Conservation (phyloP, 305 asterid species). For the Caryopteris hybrid region DNA sequence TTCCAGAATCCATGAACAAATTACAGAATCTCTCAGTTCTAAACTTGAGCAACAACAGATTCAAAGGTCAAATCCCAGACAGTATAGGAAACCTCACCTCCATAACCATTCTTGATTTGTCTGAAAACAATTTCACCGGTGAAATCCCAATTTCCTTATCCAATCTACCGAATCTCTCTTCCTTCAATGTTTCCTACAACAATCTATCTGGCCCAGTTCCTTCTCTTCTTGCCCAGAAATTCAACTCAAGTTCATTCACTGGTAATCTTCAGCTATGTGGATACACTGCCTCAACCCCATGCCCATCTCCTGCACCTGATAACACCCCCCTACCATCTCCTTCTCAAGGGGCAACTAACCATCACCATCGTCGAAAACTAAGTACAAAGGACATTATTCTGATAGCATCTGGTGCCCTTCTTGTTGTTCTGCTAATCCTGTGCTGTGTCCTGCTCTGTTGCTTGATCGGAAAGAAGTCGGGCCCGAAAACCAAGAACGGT, state of each 20-base stretch:
- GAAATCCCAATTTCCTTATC: slow-evolving; percentile 55
- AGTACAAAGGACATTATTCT: slow-evolving; percentile 80
- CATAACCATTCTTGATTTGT: slow-evolving; percentile 48
- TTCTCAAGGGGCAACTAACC: slow-evolving; percentile 17
- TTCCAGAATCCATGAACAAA: slow-evolving; percentile 38
- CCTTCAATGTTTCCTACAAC: slow-evolving; percentile 70
- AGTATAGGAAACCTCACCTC: slow-evolving; percentile 46
- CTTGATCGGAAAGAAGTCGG: slow-evolving; percentile 56
- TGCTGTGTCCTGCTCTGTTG: slow-evolving; percentile 33
- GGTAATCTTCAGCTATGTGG: slow-evolving; percentile 85
- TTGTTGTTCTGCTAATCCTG: slow-evolving; percentile 11
- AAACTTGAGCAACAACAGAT: slow-evolving; percentile 44
- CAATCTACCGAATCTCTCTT: slow-evolving; percentile 39
- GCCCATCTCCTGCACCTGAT: slow-evolving; percentile 46
- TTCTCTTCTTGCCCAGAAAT: slow-evolving; percentile 42
- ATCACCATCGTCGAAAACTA: slow-evolving; percentile 34
- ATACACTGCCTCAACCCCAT: slow-evolving; percentile 42
- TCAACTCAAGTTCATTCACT: slow-evolving; percentile 58
- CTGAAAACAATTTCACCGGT: slow-evolving; percentile 58
- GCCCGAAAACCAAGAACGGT: slow-evolving; percentile 34
- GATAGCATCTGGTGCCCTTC: slow-evolving; percentile 61
- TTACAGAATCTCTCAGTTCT: slow-evolving; percentile 42
- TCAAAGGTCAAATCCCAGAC: slow-evolving; percentile 49
- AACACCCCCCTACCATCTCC: slow-evolving; percentile 29
- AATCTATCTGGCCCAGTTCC: slow-evolving; percentile 69